A percentile compares a stretch with the other conserved stretches of the same genome.
phyloP scores from a whole-genome alignment of 1,284 basidiomycete species.

The Trametes versicolor region DNA sequence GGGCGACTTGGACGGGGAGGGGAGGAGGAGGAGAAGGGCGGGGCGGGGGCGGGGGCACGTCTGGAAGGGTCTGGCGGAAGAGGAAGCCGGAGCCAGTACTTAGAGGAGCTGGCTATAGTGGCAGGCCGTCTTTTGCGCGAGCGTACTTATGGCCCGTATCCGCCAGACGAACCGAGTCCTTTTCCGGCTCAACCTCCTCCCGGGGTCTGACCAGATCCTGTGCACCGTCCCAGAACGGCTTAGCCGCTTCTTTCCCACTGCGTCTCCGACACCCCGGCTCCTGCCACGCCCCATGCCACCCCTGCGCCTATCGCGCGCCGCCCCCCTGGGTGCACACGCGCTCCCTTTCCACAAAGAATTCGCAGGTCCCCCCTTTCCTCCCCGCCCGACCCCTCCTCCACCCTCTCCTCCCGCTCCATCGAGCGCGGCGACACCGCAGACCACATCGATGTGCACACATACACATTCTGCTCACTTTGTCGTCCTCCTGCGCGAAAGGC shows the following conservation, averaged over 20 bases:
- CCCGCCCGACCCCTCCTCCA: neutral
- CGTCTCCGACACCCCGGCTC: slow-evolving; percentile 25
- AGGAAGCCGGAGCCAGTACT: slow-evolving; percentile 29
- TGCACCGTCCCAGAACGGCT: slow-evolving; percentile 31
- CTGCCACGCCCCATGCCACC: slow-evolving; percentile 33
- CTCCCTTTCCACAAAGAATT: slow-evolving; percentile 20
- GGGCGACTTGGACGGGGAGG: too few relatives aligned
- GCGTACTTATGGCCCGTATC: slow-evolving; percentile 20
- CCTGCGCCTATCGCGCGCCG: slow-evolving; percentile 24
- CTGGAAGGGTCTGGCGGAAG: slow-evolving; percentile 36
- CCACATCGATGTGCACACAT: neutral
- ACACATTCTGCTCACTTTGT: neutral
- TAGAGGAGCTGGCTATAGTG: slow-evolving; percentile 15
- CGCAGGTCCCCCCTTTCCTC: slow-evolving; percentile 3
- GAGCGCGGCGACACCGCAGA: too few relatives aligned
- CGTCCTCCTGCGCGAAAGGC: neutral
- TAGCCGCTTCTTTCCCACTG: slow-evolving; percentile 33
- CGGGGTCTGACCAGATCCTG: slow-evolving; percentile 35
- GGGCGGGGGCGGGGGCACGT: slow-evolving; percentile 22
- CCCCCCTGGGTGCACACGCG: slow-evolving; percentile 20
- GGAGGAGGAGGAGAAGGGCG: slow-evolving; percentile 14
- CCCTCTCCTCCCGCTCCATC: neutral
- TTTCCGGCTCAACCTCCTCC: slow-evolving; percentile 26
- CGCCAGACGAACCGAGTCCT: slow-evolving; percentile 11
- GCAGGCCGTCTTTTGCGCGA: neutral